Evolutionary conservation across 768 basidiomycete genomes (phyloP).

Genomic region (Boletales sp.): DNA sequence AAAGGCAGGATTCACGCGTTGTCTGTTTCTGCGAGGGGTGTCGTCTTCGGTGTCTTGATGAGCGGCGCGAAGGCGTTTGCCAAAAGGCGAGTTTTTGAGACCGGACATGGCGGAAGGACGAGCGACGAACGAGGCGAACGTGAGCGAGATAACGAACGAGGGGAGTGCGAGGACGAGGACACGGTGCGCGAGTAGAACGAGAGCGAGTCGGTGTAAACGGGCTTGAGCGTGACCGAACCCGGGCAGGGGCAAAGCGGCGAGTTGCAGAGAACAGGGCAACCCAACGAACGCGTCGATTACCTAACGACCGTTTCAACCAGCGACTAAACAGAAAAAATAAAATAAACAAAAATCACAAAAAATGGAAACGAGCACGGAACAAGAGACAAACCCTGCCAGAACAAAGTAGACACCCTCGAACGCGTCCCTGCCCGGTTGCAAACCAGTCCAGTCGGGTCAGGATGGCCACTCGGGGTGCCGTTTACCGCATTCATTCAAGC

Average conservation of each 20-base stretch:
- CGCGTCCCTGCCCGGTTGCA: conserved; percentile 5
- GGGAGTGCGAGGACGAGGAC: neutral
- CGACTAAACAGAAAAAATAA: conserved; percentile 16
- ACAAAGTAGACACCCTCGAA: neutral
- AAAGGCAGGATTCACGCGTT: conserved; percentile 53
- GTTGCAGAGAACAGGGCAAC: conserved; percentile 16
- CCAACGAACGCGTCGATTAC: conserved; percentile 31
- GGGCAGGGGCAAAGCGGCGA: conserved; percentile 24
- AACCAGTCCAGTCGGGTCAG: conserved; percentile 11
- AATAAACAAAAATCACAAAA: conserved; percentile 4
- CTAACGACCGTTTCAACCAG: conserved; percentile 27
- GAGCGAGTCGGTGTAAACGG: neutral
- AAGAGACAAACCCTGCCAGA: neutral
- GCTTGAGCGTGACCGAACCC: conserved; percentile 11
- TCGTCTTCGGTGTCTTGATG: conserved; percentile 58
- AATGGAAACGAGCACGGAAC: neutral
- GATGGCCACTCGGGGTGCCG: neutral
- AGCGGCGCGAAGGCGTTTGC: conserved; percentile 74
- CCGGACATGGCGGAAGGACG: conserved; percentile 49
- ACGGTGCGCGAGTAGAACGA: neutral
- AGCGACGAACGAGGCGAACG: neutral
- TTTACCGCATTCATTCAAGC: conserved; percentile 4
- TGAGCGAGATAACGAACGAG: conserved; percentile 1
- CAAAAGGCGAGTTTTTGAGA: conserved; percentile 82
- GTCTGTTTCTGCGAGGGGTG: conserved; percentile 47